These are phyloP conservation scores for Podospora pseudopauciseta DNA, from an alignment of 495 filamentous ascomycete species.

Conservation along the genomic window DNA sequence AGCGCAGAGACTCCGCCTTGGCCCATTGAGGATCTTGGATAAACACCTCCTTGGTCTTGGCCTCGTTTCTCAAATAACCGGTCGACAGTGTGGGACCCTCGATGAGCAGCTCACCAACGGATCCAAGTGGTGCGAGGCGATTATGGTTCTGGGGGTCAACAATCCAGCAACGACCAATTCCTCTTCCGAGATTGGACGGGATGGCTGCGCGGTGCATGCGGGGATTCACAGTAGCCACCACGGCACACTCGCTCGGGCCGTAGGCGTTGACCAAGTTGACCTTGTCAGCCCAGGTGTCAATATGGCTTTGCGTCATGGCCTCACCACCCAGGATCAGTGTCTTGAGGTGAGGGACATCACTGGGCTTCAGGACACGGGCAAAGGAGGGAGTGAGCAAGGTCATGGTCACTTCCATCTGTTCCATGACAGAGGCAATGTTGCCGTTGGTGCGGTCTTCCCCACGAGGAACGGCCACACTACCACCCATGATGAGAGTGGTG, in stretches of 20 bases:
- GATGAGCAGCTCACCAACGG: constrained; percentile 47
- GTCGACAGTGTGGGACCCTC: constrained; percentile 39
- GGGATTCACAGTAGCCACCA: constrained; percentile 34
- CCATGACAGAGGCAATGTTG: constrained; percentile 31
- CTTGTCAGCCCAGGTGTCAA: constrained; percentile 21
- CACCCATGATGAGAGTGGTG: constrained; percentile 46
- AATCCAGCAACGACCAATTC: constrained; percentile 28
- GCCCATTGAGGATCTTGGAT: constrained; percentile 33
- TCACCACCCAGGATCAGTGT: constrained; percentile 30
- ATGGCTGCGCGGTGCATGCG: constrained; percentile 12
- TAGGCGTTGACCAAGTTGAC: constrained; percentile 52
- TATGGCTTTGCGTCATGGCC: constrained; percentile 22
- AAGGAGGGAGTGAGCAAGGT: constrained; percentile 28
- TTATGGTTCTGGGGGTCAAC: constrained; percentile 31
- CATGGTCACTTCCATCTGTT: constrained; percentile 23
- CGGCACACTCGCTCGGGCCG: constrained; percentile 53
- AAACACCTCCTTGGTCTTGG: constrained; percentile 22
- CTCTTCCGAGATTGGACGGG: constrained; percentile 23
- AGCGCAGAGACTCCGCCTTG: constrained; percentile 17
- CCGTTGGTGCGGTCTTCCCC: constrained; percentile 29
- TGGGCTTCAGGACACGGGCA: constrained; percentile 19
- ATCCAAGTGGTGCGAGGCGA: constrained; percentile 40
- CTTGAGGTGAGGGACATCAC: constrained; percentile 22
- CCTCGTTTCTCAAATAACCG: constrained; percentile 23
- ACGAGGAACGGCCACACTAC: constrained; percentile 34